Base-by-base conservation (phyloP, 305 asterid species). In the Stenogyne calaminthoides region DNA sequence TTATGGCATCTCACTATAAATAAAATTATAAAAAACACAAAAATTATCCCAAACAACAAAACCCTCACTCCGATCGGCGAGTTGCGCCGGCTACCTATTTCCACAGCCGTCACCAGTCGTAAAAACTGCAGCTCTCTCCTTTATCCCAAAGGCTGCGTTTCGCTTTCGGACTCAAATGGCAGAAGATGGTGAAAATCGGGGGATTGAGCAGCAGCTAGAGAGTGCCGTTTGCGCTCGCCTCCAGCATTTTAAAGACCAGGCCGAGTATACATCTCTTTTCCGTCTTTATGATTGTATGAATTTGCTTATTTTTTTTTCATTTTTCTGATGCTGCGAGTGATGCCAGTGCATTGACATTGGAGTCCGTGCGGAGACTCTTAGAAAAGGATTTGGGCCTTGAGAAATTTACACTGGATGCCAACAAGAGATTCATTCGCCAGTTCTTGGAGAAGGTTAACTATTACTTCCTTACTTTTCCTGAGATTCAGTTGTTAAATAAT, bases 311-410 rank as follows among this genome's bases (percentile, higher is more conserved):
- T 36, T 74, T 11, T 49, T 70, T 39, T 18, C 2, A 19, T 25
- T 59, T 40, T 52, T 9, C 14, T 56, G 49, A 64, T 60, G 27
- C 44, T 67, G 54, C 67, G 56, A 29, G 39, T 57, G 72, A 29
- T 76, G 67, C 74, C 96, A 93, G 98, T 70, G 79, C 90, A 67
- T 66, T 91, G 73, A 89, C 92, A 37, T 60, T 91, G 87, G 97
- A 68, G 76, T 84, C 85, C 20, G 96, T 89, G 15, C 83, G 98
- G 78, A 86, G 98, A 77, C 79, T 93, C 44, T 56, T 93, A 63
- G 98, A 93, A 85, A 82, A 91, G 82, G 98, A 93, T 74, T 75
- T 93, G 84, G 91, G 87, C 34, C 84, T 89, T 68, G 88, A 89
- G 74, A 77, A 81, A 65, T 56, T 78, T 80, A 87, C 93, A 1